Evolutionary conservation across 192 early-diverging fungal species (phyloP), one percentile per base, ranked within the genome.

Genomic region (Piromyces sp.): DNA sequence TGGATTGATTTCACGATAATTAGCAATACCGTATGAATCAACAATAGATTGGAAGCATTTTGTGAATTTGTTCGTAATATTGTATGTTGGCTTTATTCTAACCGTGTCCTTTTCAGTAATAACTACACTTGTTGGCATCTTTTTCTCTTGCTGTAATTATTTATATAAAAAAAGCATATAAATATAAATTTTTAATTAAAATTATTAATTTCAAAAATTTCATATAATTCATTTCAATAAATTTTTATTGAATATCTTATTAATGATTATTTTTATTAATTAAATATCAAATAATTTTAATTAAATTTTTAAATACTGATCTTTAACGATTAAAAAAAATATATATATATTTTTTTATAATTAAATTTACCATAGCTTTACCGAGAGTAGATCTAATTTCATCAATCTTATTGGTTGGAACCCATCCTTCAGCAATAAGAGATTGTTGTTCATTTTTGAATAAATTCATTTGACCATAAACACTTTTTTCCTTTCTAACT

Each of bases 391-490:
- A 89, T 84, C 96, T 93, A 82, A 98, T 89, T 3, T 91, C 89
- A 30, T 89, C 88, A 81, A 98, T 92, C 84, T 94, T 92, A 83
- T 92, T 91, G 58, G 94, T 93, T 29, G 98, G 95, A 84, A 96
- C 96, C 98, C 98, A 99, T 5, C 97, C 98, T 87, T 99, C 98
- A 31, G 96, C 96, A 88, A 98, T 98, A 83, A 98, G 19, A 11
- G 51, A 17, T 68, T 68, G 96, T 84, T 95, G 91, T 84, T 99
- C 98, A 86, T 97, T 95, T 87, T 95, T 96, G 89, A 98, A 96
- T 84, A 93, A 86, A 84, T 99, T 99, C 92, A 99, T 94, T 58
- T 93, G 92, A 86, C 97, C 93, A 88, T 96, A 98, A 79, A 96
- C 94, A 26, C 94, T 95, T 91, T 99, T 99, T 85, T 99, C 98